These are phyloP conservation scores for Ceratocystiopsis minuta DNA, from an alignment of 2,329 filamentous ascomycete species.

Conservation along the genomic window DNA sequence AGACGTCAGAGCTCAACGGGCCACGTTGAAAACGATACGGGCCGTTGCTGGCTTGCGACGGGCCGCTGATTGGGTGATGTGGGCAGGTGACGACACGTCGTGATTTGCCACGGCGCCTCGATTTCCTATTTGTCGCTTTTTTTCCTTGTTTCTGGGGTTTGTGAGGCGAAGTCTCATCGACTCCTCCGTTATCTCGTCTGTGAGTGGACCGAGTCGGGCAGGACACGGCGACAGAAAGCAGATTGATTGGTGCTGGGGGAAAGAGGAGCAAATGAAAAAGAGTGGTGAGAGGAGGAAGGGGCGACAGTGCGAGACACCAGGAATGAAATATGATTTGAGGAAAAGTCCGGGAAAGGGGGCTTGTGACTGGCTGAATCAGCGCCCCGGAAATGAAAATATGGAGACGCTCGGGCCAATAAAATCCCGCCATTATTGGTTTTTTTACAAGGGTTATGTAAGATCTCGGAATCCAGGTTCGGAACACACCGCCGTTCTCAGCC, in stretches of 20 bases:
- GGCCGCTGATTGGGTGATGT: not conserved
- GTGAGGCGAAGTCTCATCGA: not conserved
- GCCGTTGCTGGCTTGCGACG: too few relatives aligned
- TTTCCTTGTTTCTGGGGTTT: not conserved
- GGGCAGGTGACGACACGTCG: not conserved
- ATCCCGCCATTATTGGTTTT: too few relatives aligned
- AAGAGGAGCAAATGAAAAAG: conserved; percentile 12
- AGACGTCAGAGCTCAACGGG: too few relatives aligned
- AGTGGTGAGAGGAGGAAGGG: conserved; percentile 28
- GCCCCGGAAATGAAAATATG: too few relatives aligned
- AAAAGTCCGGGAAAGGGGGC: conserved; percentile 13
- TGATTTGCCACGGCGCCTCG: conserved; percentile 1
- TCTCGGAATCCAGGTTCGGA: too few relatives aligned
- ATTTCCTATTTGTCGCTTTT: not conserved
- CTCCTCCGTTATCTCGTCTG: not conserved
- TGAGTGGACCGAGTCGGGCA: conserved; percentile 2
- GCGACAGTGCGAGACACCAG: conserved; percentile 18
- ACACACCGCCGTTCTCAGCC: too few relatives aligned
- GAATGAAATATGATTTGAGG: conserved; percentile 33
- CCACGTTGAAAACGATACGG: too few relatives aligned
- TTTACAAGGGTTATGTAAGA: too few relatives aligned
- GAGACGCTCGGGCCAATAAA: too few relatives aligned
- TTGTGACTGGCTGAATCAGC: conserved; percentile 29
- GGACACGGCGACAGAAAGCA: conserved; percentile 7
- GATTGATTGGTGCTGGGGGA: not conserved